Base-by-base conservation (phyloP, 495 filamentous ascomycete genomes). In the Hypoxylon subgilvum region DNA sequence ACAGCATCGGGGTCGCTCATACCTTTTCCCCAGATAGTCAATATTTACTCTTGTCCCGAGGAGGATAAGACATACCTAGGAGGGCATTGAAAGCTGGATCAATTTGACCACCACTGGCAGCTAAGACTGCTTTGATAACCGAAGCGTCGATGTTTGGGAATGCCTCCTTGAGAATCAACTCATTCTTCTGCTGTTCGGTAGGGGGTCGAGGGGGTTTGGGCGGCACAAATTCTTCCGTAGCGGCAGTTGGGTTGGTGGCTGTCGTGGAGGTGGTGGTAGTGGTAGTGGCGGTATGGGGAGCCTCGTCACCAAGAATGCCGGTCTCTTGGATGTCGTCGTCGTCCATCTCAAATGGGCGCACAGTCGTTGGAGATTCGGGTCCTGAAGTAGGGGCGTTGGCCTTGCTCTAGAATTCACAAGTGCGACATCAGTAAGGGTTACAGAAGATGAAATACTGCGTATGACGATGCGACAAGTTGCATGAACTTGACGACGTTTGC, bases 81-180 rank as follows among this genome's bases (percentile, higher is more conserved):
- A 99, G 83, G 21, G 95, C 94, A 76, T 96, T 94, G 77, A 97
- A 97, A 31, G 94, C 94, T 9, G 91, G 89, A 69, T 99, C 94
- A 35, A 99, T 85, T 62, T 87, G 83, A 35, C 90, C 94, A 58
- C 87, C 82, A 70, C 93, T 96, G 6, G 94, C 94, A 9, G 78
- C 76, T 50, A 99, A 75, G 6, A 98, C 89, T 12, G 94, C 94
- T 72, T 88, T 95, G 66, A 97, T 83, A 14, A 99, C 91, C 17
- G 82, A 67, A 9, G 76, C 70, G 43, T 99, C 94, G 59, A 97
- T 86, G 46, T 75, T 78, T 1, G 94, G 94, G 68, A 99, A 99
- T 1, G 93, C 95, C 72, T 99, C 94, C 66, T 89, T 90, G 25
- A 98, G 82, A 17, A 90, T 97, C 62, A 84, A 86, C 72, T 93